Evolutionary conservation across 345 rosid genomes (phyloP), one percentile per base, ranked within the genome.

Genomic region (Ricinus communis): DNA sequence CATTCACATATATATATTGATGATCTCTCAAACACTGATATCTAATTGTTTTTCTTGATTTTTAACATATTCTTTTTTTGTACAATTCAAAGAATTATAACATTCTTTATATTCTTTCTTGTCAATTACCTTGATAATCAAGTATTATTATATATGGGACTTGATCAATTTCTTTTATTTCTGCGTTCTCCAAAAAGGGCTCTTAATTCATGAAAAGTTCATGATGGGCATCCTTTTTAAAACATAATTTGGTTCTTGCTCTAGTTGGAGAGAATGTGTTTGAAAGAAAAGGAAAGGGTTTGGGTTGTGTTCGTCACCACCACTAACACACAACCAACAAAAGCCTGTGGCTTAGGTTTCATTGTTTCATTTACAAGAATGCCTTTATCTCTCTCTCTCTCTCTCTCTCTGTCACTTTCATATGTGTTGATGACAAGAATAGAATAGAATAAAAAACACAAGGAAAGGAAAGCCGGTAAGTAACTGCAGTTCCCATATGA

Each of bases 401-500:
- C 33, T 63, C 38, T 72, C 62, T 43, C n/a, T 70, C 64, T 56
- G 11, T 74, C 59, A 33, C 46, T 53, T 50, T 16, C 58, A 59
- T 55, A 59, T 46, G 24, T 69, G n/a, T 55, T 55, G 53, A 47
- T 53, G 66, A 71, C 71, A 71, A 61, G 79, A 81, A 69, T 70
- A 74, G 78, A 77, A 77, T 65, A n/a, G n/a, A n/a, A n/a, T n/a
- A n/a, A 66, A 58, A 73, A 66, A 50, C 8, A 45, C 22, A n/a
- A 50, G 55, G 41, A 75, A 19, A 64, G 68, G n/a, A n/a, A n/a
- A n/a, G n/a, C n/a, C 66, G 66, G 66, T 46, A 57, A 68, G 76
- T 24, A 76, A 70, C 70, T 75, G 74, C 77, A 75, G 66, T 54
- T 71, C 71, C 70, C 41, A 46, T 72, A 71, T 77, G 84, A 76